phyloP scores from a whole-genome alignment of 176 grass and related monocot species.

The Cenchrus purpureus region DNA sequence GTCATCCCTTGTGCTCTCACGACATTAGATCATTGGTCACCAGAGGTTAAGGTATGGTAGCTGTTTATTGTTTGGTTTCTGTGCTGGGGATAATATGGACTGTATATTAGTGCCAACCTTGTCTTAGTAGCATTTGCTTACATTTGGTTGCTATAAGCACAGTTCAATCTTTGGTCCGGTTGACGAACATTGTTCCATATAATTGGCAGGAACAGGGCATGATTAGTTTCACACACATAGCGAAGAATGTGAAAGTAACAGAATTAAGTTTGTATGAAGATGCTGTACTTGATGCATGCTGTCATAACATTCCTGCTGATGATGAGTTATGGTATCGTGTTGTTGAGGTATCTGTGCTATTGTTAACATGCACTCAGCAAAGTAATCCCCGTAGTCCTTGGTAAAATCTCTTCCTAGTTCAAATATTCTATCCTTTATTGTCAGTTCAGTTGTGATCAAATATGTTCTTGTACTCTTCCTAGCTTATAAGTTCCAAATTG shows the following conservation, averaged over 20 bases:
- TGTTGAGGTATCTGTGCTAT: constrained; percentile 77
- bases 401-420: constrained; percentile 47
- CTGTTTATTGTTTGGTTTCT: constrained; percentile 9
- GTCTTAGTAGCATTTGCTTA: background rate
- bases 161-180: background rate
- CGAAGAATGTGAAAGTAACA: constrained; percentile 66
- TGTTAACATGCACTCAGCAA: constrained; percentile 63
- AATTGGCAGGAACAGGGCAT: constrained; percentile 77
- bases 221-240: constrained; percentile 70
- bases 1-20: constrained; percentile 85
- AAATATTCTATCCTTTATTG: background rate
- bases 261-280: constrained; percentile 92
- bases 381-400: constrained; percentile 82
- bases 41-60: constrained; percentile 70
- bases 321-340: constrained; percentile 77
- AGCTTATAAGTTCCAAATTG: background rate
- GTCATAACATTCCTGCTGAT: constrained; percentile 69
- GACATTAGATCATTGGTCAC: constrained; percentile 90
- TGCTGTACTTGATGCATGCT: constrained; percentile 84
- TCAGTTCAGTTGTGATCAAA: background rate
- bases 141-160: background rate
- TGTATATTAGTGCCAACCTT: background rate
- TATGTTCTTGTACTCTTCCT: constrained; percentile 1
- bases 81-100: background rate
- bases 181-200: constrained; percentile 17